Evolutionary conservation across 176 grass and related monocot genomes (phyloP), one percentile per base, ranked within the genome.

Genomic region (Carex kokanica): DNA sequence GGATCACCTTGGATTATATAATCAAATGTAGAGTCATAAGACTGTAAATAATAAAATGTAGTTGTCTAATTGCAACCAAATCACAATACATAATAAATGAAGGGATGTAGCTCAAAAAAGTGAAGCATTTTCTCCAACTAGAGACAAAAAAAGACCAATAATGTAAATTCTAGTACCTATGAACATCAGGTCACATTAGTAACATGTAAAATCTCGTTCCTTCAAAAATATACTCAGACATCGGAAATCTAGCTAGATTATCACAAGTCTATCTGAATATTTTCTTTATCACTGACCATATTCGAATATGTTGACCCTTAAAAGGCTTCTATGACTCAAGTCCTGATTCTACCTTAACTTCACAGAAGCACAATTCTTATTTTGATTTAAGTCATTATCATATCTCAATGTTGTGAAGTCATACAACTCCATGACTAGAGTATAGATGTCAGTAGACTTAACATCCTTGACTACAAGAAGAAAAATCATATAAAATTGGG

Each of bases 31-130:
- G 67, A 71, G 4, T 71, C 3, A 0, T 71, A 43, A 21, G 20
- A 75, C 17, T 21, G 18, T 64, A 7, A 63, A 74, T 69, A 63
- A 51, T 16, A 59, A 81, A n/a, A 71, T 60, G 64, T 74, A 74
- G 27, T 79, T 6, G 34, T 64, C 41, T 17, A 78, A 47, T 18
- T 62, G 14, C 34, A 51, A 23, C 45, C 43, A 32, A 21, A 66
- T 56, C 14, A 36, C 31, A 67, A 67, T 38, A 5, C 17, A 77
- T 77, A 18, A 34, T 8, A 79, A 74, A 45, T n/a, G 34, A 47
- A 45, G 15, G 18, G 70, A 51, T 21, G 70, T 20, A 21, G 43
- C n/a, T 20, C 58, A 23, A 15, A 31, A 67, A 1, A 15, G 31
- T 36, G 15, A 2, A 36, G 13, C 14, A 32, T 16, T 36, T 36